Percentiles rank a stretch among this genome's conserved stretches.
These are phyloP conservation scores for Rhodotorula sp. DNA, from an alignment of 1,284 basidiomycete genomes.

Conservation along the genomic window DNA sequence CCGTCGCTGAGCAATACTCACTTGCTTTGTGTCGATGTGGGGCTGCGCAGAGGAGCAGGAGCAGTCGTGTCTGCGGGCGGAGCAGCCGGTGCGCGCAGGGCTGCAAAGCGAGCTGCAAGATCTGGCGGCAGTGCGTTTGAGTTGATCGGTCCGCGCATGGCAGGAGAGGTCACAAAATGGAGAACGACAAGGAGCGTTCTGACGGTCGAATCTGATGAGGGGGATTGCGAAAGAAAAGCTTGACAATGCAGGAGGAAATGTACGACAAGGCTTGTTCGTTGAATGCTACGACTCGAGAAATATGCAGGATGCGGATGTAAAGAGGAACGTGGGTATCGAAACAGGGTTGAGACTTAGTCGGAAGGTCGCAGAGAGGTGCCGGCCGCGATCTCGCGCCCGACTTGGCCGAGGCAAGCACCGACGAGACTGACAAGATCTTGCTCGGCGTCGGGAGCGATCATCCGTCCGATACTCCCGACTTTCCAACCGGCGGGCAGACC, in stretches of 20 bases:
- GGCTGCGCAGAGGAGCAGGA: neutral
- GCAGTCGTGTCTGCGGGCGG: neutral
- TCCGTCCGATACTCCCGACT: slow-evolving; percentile 3
- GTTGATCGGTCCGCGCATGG: neutral
- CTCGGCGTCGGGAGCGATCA: neutral
- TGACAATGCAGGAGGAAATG: too few relatives aligned
- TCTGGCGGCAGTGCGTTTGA: slow-evolving; percentile 2
- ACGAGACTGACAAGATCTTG: slow-evolving; percentile 11
- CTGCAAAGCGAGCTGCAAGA: slow-evolving; percentile 13
- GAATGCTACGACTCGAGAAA: neutral
- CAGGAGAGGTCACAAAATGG: too few relatives aligned
- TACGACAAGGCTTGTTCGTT: too few relatives aligned
- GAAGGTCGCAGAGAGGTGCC: neutral
- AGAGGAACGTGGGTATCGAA: neutral
- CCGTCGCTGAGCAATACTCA: too few relatives aligned
- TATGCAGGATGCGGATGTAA: neutral
- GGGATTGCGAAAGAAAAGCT: neutral
- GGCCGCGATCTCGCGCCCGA: slow-evolving; percentile 29
- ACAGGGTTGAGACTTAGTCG: neutral
- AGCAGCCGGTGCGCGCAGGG: neutral
- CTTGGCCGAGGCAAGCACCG: slow-evolving; percentile 8
- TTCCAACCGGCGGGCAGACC: slow-evolving; percentile 24
- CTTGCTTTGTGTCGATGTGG: neutral
- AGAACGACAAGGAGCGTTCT: neutral
- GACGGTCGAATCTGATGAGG: neutral